Conservation (phyloP, 2,329 filamentous ascomycete species). For the Huntiella moniliformis region DNA sequence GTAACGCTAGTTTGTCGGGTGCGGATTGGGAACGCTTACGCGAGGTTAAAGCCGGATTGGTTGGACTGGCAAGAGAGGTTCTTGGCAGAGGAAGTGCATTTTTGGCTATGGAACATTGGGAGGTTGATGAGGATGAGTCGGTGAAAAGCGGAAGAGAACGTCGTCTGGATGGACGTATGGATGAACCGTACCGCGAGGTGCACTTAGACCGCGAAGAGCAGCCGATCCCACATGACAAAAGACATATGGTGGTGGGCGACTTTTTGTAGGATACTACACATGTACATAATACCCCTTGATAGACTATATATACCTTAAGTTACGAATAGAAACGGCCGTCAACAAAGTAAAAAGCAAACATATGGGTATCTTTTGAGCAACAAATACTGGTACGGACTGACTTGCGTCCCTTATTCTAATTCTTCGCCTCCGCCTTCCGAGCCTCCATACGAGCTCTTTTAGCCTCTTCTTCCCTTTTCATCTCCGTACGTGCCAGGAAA, state of each 20-base stretch:
- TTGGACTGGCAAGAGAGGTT: conserved; percentile 3
- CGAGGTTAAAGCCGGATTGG: conserved; percentile 3
- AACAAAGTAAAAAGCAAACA: too few species aligned
- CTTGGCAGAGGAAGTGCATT: conserved; percentile 6
- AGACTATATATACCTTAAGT: too few species aligned
- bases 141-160: not conserved
- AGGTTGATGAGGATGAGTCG: not conserved
- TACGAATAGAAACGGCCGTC: too few species aligned
- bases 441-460: conserved; percentile 31
- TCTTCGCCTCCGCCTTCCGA: conserved; percentile 9
- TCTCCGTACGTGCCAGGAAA: conserved; percentile 46
- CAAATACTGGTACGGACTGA: too few species aligned
- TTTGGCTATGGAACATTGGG: conserved; percentile 7
- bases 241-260: not conserved
- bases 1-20: not conserved
- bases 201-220: not conserved
- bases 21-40: conserved; percentile 3
- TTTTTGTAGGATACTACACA: not conserved
- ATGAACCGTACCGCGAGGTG: not conserved
- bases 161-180: not conserved
- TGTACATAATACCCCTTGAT: too few species aligned
- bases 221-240: not conserved
- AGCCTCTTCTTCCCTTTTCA: conserved; percentile 40
- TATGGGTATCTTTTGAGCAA: too few species aligned
- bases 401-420: too few species aligned